Evolutionary conservation across 805 yeast genomes (phyloP).

Genomic region (Cyberlindnera nakhonratchasimensis): DNA sequence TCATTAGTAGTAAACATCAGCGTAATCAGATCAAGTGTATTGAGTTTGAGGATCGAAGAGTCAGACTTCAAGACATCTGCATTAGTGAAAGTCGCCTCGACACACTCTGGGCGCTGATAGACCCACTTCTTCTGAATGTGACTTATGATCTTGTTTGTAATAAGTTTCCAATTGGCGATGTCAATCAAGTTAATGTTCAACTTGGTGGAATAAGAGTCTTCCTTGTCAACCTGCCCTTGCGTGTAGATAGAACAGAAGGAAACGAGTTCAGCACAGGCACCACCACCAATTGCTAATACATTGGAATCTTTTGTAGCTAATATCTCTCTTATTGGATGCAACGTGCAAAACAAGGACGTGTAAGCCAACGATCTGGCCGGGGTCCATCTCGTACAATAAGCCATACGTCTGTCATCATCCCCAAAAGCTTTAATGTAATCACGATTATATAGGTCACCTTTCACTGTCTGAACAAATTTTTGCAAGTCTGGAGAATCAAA

Average conservation of each 20-base stretch:
- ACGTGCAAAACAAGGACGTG: slow-evolving; percentile 56
- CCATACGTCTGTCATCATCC: slow-evolving; percentile 57
- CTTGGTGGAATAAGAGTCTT: slow-evolving; percentile 20
- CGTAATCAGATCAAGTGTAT: slow-evolving; percentile 52
- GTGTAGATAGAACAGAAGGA: slow-evolving; percentile 57
- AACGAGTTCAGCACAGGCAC: slow-evolving; percentile 82
- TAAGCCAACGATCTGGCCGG: slow-evolving; percentile 79
- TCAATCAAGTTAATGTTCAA: slow-evolving; percentile 59
- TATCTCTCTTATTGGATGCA: slow-evolving; percentile 39
- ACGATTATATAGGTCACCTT: slow-evolving; percentile 64
- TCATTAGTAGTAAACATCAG: slow-evolving; percentile 85
- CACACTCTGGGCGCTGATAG: slow-evolving; percentile 33
- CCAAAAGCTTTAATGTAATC: slow-evolving; percentile 71
- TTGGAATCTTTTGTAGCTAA: slow-evolving; percentile 32
- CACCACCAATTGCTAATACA: slow-evolving; percentile 77
- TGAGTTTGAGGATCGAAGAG: slow-evolving; percentile 22
- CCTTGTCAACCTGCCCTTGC: slow-evolving; percentile 25
- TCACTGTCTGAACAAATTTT: slow-evolving; percentile 60
- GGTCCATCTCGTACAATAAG: slow-evolving; percentile 83
- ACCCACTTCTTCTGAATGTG: slow-evolving; percentile 54
- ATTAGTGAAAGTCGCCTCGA: slow-evolving; percentile 33
- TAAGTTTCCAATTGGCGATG: slow-evolving; percentile 71
- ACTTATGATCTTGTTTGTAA: slow-evolving; percentile 43
- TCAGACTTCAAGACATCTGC: slow-evolving; percentile 37
- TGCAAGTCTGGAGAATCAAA: slow-evolving; percentile 27